Conservation (phyloP, 108 stramenopile genomes). For the Nitzschia putrida region DNA sequence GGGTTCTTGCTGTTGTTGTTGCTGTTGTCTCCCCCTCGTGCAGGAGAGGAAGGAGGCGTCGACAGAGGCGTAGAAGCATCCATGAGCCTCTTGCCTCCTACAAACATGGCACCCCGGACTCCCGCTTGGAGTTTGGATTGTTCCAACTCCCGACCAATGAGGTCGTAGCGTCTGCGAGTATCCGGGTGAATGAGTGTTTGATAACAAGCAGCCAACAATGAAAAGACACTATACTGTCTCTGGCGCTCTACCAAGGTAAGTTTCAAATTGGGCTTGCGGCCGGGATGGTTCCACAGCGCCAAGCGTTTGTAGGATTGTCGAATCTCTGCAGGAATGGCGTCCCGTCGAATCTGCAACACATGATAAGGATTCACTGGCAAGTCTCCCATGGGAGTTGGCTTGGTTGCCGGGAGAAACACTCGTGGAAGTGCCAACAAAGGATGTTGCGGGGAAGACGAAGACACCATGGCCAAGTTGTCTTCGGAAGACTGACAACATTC, state of each 20-base stretch:
- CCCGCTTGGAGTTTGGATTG: constrained; percentile 15
- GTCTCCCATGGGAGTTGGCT: background rate
- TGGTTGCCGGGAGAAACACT: background rate
- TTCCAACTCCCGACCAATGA: constrained; percentile 26
- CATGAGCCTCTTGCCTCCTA: constrained; percentile 21
- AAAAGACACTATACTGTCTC: constrained; percentile 35
- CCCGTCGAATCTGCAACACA: constrained; percentile 48
- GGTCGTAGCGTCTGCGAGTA: constrained; percentile 37
- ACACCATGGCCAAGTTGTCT: background rate
- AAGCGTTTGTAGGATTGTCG: constrained; percentile 44
- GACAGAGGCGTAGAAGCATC: background rate
- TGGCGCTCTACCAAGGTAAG: constrained; percentile 6
- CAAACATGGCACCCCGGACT: constrained; percentile 29
- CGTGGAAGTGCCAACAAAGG: background rate
- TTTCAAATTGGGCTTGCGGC: constrained; percentile 17
- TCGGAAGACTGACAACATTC: constrained; percentile 6
- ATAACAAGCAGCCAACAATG: constrained; percentile 48
- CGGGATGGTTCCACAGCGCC: constrained; percentile 52
- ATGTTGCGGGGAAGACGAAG: constrained; percentile 10
- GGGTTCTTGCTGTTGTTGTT: no score
- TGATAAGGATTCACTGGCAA: constrained; percentile 48
- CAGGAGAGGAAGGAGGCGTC: background rate
- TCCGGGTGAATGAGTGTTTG: constrained; percentile 51
- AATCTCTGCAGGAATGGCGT: constrained; percentile 50
- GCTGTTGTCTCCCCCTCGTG: no score